phyloP scores from a whole-genome alignment of 2,329 filamentous ascomycete genomes.

The Aureobasidium leucospermi region DNA sequence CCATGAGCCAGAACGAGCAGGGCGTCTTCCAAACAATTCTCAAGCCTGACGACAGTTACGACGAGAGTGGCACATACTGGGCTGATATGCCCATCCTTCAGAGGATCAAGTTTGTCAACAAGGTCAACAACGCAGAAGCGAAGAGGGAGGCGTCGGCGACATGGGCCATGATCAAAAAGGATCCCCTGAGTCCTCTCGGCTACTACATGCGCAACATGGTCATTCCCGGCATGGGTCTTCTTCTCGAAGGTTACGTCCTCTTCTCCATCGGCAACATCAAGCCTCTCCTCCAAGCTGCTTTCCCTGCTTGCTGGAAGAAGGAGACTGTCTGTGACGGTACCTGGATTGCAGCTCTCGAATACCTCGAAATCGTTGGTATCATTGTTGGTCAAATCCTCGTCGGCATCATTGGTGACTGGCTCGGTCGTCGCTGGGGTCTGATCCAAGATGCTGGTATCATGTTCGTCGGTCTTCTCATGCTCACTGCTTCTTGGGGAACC shows the following conservation, averaged over 20 bases:
- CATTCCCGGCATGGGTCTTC: constrained; percentile 83
- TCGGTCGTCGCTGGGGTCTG: constrained; percentile 88
- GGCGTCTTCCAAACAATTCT: constrained; percentile 70
- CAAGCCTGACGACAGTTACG: constrained; percentile 83
- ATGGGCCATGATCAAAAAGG: constrained; percentile 74
- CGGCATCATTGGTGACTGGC: constrained; percentile 70
- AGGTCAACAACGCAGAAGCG: constrained; percentile 65
- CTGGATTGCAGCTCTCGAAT: constrained; percentile 79
- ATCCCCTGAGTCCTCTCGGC: constrained; percentile 73
- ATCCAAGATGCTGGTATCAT: constrained; percentile 94
- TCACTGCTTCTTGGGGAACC: constrained; percentile 83
- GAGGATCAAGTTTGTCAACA: constrained; percentile 67
- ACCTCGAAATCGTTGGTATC: constrained; percentile 89
- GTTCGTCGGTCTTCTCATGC: constrained; percentile 86
- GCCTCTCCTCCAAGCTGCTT: constrained; percentile 69
- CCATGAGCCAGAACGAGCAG: constrained; percentile 52
- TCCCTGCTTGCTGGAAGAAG: constrained; percentile 67
- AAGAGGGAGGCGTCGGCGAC: constrained; percentile 59
- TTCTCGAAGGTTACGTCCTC: constrained; percentile 89
- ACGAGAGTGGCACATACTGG: constrained; percentile 80
- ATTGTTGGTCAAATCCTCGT: constrained; percentile 88
- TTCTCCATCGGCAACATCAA: constrained; percentile 94
- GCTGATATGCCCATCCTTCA: constrained; percentile 69
- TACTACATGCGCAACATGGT: constrained; percentile 90
- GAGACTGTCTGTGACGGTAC: constrained; percentile 60